Percentiles rank a stretch among this genome's conserved stretches.
Conservation (phyloP, 345 rosid genomes). For the Carallia brachiata region DNA sequence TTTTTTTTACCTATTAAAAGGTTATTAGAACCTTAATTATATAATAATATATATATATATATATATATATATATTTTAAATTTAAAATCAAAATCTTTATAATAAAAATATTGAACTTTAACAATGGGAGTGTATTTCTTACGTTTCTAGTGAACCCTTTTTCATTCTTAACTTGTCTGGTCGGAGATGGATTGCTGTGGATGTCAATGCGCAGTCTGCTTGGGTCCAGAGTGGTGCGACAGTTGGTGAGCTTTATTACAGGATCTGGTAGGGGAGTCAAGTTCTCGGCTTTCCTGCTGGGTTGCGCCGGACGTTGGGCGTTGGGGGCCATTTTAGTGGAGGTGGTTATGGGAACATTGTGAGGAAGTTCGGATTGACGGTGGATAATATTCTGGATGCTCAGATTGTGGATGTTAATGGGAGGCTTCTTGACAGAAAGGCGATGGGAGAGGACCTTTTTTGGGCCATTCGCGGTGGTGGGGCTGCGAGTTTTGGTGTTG, state of each 20-base stretch:
- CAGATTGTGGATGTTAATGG: slow-evolving; percentile 58
- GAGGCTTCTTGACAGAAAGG: slow-evolving; percentile 35
- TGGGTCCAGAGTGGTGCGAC: slow-evolving; percentile 60
- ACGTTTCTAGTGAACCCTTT: slow-evolving; percentile 45
- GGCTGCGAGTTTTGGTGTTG: slow-evolving; percentile 54
- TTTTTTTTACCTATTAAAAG: no score
- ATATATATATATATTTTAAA: no score
- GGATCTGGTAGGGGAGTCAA: slow-evolving; percentile 43
- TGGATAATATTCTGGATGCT: slow-evolving; percentile 50
- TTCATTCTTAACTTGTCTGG: slow-evolving; percentile 58
- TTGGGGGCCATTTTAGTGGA: slow-evolving; percentile 64
- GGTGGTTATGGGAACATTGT: slow-evolving; percentile 60
- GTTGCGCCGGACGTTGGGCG: slow-evolving; percentile 62
- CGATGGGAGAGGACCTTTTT: slow-evolving; percentile 61
- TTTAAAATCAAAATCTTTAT: no score
- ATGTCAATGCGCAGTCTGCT: slow-evolving; percentile 32
- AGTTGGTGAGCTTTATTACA: slow-evolving; percentile 48
- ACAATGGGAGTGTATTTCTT: slow-evolving; percentile 21
- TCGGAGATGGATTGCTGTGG: slow-evolving; percentile 31
- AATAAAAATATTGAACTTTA: no score
- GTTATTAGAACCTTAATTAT: no score
- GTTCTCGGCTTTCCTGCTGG: slow-evolving; percentile 56
- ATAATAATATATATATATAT: no score
- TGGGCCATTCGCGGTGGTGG: slow-evolving; percentile 70
- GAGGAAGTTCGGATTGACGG: slow-evolving; percentile 52